Evolutionary conservation across 2,329 filamentous ascomycete genomes (phyloP).

Genomic region (Cladosporium austrohemisphaericum): DNA sequence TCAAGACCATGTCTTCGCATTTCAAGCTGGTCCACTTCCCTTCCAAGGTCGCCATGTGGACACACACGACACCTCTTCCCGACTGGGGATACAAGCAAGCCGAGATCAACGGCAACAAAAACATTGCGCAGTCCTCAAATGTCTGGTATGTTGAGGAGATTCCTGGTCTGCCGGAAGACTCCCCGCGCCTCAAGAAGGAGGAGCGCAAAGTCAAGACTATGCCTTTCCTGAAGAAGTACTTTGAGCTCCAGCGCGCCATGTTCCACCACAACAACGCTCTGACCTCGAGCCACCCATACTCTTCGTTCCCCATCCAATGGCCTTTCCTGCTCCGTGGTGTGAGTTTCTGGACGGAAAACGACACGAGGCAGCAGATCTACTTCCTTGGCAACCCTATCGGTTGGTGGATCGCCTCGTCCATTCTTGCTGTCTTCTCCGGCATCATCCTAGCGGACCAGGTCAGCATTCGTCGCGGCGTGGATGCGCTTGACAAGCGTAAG

Average conservation of each 20-base stretch:
- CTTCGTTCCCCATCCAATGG: slow-evolving; percentile 94
- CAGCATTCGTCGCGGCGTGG: slow-evolving; percentile 84
- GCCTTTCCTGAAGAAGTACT: slow-evolving; percentile 89
- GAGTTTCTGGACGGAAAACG: slow-evolving; percentile 98
- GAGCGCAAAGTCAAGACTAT: slow-evolving; percentile 75
- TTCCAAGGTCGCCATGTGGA: slow-evolving; percentile 99
- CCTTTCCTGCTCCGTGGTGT: slow-evolving; percentile 95
- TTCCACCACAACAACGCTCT: slow-evolving; percentile 99
- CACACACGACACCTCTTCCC: slow-evolving; percentile 87
- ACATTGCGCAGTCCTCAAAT: slow-evolving; percentile 82
- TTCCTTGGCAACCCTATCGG: slow-evolving; percentile 95
- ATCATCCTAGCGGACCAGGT: slow-evolving; percentile 91
- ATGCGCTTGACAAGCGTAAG: slow-evolving; percentile 90
- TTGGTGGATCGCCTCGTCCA: slow-evolving; percentile 93
- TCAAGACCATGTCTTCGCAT: slow-evolving; percentile 85
- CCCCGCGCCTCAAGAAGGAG: slow-evolving; percentile 69
- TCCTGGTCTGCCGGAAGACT: slow-evolving; percentile 68
- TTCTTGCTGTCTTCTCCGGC: slow-evolving; percentile 88
- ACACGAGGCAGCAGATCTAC: slow-evolving; percentile 94
- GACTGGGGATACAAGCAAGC: slow-evolving; percentile 97
- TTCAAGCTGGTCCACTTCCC: slow-evolving; percentile 95
- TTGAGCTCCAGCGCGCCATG: slow-evolving; percentile 96
- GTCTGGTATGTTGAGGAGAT: slow-evolving; percentile 93
- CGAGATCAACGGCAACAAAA: slow-evolving; percentile 99
- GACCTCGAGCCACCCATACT: slow-evolving; percentile 94